phyloP scores from a whole-genome alignment of 2,329 filamentous ascomycete species.

The Fusarium buharicum region DNA sequence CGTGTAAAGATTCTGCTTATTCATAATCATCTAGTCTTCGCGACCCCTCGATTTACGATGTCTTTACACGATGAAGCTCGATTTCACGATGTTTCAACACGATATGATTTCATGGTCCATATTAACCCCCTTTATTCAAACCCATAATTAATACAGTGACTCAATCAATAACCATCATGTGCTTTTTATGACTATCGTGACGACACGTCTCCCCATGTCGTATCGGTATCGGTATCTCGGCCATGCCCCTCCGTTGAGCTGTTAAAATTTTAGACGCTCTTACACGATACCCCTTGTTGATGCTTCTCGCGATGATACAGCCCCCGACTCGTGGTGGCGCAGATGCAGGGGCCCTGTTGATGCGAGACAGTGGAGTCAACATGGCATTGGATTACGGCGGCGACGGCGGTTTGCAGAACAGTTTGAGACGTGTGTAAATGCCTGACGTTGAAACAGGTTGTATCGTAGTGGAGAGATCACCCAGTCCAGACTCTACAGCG shows the following conservation, averaged over 20 bases:
- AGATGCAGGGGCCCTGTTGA: neutral
- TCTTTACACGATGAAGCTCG: conserved; percentile 27
- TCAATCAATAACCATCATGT: conserved; percentile 5
- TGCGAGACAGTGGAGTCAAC: too few species aligned
- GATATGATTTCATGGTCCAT: conserved; percentile 21
- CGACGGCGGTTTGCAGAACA: conserved; percentile 13
- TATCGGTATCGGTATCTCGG: conserved; percentile 22
- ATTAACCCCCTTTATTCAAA: conserved; percentile 2
- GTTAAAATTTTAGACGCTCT: neutral
- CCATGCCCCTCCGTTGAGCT: conserved; percentile 11
- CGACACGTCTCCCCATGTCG: neutral
- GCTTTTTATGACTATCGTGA: conserved; percentile 3
- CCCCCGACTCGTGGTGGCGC: neutral
- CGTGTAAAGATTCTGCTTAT: neutral
- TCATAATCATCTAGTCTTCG: too few species aligned
- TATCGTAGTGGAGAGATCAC: conserved; percentile 7
- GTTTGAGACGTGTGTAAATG: conserved; percentile 7
- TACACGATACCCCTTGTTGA: neutral
- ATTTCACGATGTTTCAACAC: neutral
- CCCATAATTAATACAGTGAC: conserved; percentile 10
- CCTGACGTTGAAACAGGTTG: conserved; percentile 14
- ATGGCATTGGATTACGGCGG: conserved; percentile 11
- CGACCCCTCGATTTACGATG: too few species aligned
- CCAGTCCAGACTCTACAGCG: neutral
- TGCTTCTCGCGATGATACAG: neutral